Conservation (phyloP, 257 asterid genomes). For the Nicotiana benthamiana region DNA sequence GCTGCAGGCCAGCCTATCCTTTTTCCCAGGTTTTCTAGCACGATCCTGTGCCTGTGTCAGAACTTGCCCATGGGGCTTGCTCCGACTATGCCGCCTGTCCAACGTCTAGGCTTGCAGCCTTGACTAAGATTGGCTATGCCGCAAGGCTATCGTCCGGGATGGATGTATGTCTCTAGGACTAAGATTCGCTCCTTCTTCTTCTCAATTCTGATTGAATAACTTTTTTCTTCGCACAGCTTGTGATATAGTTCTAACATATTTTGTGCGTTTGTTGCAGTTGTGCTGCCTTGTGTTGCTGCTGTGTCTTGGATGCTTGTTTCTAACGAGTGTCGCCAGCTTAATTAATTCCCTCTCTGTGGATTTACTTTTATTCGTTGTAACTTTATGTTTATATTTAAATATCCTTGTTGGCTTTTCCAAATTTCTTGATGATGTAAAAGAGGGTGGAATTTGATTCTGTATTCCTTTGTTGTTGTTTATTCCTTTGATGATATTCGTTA, state of each 20-base stretch:
- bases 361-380: background rate
- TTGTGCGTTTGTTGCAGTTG: conserved; percentile 43
- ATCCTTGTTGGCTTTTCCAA: background rate
- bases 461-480: too few species aligned
- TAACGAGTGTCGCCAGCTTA: conserved; percentile 14
- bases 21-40: too few species aligned
- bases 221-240: background rate
- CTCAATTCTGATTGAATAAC: background rate
- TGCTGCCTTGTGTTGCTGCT: conserved; percentile 78
- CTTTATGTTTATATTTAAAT: background rate
- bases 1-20: too few species aligned
- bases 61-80: too few species aligned
- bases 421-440: background rate
- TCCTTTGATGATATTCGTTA: background rate
- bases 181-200: too few species aligned
- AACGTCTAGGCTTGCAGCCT: too few species aligned
- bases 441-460: background rate
- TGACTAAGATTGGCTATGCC: too few species aligned
- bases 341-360: background rate
- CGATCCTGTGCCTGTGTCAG: too few species aligned
- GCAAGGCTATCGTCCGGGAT: too few species aligned
- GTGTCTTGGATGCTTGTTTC: conserved; percentile 64
- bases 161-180: too few species aligned
- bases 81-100: too few species aligned
- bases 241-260: too few species aligned